Percentiles rank a stretch among this genome's conserved stretches.
phyloP scores from a whole-genome alignment of 257 asterid genomes.

The Paulownia fortunei region DNA sequence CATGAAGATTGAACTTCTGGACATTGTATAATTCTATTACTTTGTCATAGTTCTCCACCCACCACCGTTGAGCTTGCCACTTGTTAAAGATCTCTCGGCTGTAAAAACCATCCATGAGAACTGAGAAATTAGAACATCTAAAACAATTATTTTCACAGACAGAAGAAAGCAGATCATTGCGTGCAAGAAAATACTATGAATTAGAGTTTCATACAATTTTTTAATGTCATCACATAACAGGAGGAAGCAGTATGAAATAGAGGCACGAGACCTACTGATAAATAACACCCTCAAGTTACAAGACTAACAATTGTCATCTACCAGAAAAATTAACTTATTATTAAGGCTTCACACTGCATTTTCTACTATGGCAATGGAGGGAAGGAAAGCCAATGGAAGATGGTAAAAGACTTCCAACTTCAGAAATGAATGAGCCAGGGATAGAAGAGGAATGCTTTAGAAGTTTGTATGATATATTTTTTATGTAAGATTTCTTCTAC shows the following conservation, averaged over 20 bases:
- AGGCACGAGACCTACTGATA: background rate
- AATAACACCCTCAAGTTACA: background rate
- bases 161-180: background rate
- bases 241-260: background rate
- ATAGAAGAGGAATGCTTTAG: background rate
- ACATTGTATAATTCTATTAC: constrained; percentile 93
- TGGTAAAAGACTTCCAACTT: background rate
- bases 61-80: constrained; percentile 95
- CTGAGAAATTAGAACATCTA: background rate
- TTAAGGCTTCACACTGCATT: constrained; percentile 1
- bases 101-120: constrained; percentile 14
- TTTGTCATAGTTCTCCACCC: constrained; percentile 88
- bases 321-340: background rate
- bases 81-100: constrained; percentile 93
- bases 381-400: background rate
- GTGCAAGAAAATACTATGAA: background rate
- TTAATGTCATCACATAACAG: background rate
- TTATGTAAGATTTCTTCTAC: background rate
- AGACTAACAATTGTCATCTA: background rate
- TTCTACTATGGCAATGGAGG: background rate
- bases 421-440: background rate
- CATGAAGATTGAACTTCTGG: constrained; percentile 62
- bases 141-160: background rate
- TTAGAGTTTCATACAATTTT: background rate
- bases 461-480: background rate